Percentiles rank a stretch among this genome's conserved stretches.
phyloP scores from a whole-genome alignment of 192 early-diverging fungal species.

The Mortierella antarctica region DNA sequence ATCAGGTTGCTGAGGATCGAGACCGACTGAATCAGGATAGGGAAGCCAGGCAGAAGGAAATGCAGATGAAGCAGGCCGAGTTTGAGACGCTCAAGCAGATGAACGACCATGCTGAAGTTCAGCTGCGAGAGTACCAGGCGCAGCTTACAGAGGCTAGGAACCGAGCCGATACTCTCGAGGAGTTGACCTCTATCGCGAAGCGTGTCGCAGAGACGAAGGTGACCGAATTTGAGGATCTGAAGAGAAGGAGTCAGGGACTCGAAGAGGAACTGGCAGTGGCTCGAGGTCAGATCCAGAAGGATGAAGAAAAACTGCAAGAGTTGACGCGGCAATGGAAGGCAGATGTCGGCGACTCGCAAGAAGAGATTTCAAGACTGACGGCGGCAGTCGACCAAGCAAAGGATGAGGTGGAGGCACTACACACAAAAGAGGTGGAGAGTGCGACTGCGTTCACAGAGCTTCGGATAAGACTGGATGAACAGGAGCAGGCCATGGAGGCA shows the following conservation, averaged over 20 bases:
- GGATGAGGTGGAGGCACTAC: background rate
- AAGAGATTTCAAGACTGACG: slow-evolving; percentile 28
- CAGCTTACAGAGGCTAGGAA: slow-evolving; percentile 30
- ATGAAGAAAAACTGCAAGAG: slow-evolving; percentile 17
- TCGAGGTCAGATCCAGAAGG: slow-evolving; percentile 5
- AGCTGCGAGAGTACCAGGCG: slow-evolving; percentile 31
- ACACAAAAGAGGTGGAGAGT: background rate
- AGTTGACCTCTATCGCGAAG: slow-evolving; percentile 50
- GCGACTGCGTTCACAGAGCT: background rate
- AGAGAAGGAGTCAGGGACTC: slow-evolving; percentile 4
- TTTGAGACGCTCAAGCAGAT: slow-evolving; percentile 23
- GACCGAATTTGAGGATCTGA: slow-evolving; percentile 22
- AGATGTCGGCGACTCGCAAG: slow-evolving; percentile 35
- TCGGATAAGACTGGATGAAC: background rate
- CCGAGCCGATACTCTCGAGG: slow-evolving; percentile 31
- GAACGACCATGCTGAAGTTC: slow-evolving; percentile 20
- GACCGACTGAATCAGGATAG: slow-evolving; percentile 9
- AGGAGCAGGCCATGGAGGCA: background rate
- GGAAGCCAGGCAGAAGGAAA: slow-evolving; percentile 13
- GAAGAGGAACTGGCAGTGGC: slow-evolving; percentile 5
- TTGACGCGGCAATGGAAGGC: slow-evolving; percentile 7
- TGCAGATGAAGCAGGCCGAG: slow-evolving; percentile 32
- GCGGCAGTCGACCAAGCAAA: background rate
- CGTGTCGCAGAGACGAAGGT: slow-evolving; percentile 38
- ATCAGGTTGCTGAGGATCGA: slow-evolving; percentile 13